These are phyloP conservation scores for Triticum aestivum DNA, from an alignment of 176 grass and related monocot genomes.

Conservation along the genomic window DNA sequence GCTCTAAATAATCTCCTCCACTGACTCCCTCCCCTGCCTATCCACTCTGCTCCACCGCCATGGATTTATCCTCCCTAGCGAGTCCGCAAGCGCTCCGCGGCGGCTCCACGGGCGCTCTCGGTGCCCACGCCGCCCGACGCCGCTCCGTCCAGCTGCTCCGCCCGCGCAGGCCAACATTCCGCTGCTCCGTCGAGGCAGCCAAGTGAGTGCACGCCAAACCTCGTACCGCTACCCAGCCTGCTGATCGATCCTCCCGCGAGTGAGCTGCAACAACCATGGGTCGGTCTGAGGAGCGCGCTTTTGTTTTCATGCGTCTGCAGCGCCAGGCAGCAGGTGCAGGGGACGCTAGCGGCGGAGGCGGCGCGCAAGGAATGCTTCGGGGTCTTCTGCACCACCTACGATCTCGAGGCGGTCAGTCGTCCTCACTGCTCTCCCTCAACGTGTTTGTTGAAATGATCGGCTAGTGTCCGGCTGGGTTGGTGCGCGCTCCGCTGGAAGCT, in stretches of 20 bases:
- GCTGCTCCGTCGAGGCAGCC: conserved; percentile 68
- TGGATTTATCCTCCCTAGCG: conserved; percentile 21
- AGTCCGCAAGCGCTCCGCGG: not conserved
- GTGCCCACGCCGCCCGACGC: not conserved
- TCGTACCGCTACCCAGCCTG: not conserved
- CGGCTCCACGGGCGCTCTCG: conserved; percentile 2
- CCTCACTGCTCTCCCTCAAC: not conserved
- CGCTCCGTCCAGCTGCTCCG: conserved; percentile 12
- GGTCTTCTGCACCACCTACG: conserved; percentile 91
- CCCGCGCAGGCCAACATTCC: conserved; percentile 32
- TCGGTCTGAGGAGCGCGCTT: not conserved
- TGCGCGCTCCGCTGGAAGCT: not conserved
- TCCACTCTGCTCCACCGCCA: conserved; percentile 3
- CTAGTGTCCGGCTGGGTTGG: not conserved
- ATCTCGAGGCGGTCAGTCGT: conserved; percentile 69
- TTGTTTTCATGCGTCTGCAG: not conserved
- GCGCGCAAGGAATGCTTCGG: conserved; percentile 60
- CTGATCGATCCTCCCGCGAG: not conserved
- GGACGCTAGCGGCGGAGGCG: conserved; percentile 24
- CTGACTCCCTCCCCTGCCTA: conserved; percentile 14
- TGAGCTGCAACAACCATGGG: not conserved
- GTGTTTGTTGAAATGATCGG: conserved; percentile 34
- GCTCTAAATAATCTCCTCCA: conserved; percentile 18
- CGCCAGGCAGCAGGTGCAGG: conserved; percentile 31
- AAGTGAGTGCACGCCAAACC: conserved; percentile 23